These are phyloP conservation scores for Phanerodontia chrysosporium DNA, from an alignment of 768 basidiomycete species.

Conservation along the genomic window DNA sequence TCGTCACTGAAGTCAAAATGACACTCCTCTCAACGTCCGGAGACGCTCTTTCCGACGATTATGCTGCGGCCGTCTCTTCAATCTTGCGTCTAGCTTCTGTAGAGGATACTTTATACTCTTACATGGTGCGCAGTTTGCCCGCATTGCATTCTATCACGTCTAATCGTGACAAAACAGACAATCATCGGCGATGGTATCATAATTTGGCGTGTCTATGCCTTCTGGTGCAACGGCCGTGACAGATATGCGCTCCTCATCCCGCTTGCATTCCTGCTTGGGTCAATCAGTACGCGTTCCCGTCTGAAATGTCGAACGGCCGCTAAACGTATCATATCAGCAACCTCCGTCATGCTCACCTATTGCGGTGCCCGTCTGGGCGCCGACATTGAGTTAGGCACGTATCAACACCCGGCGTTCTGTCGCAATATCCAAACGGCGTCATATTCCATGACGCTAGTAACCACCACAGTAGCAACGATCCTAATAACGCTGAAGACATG, in stretches of 20 bases:
- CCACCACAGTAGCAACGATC: slow-evolving; percentile 16
- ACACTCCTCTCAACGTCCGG: slow-evolving; percentile 3
- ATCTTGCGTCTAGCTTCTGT: slow-evolving; percentile 10
- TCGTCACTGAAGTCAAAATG: slow-evolving; percentile 15
- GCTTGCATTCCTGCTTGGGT: slow-evolving; percentile 12
- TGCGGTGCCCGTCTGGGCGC: slow-evolving; percentile 15
- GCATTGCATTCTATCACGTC: neutral
- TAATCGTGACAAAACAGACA: slow-evolving; percentile 8
- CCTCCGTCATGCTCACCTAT: slow-evolving; percentile 17
- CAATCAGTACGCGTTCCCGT: slow-evolving; percentile 9
- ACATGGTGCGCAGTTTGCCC: slow-evolving; percentile 13
- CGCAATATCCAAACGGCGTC: slow-evolving; percentile 19
- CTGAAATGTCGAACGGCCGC: neutral
- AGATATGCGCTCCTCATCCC: slow-evolving; percentile 16
- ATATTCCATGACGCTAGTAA: slow-evolving; percentile 16
- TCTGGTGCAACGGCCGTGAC: slow-evolving; percentile 14
- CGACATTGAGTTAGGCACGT: slow-evolving; percentile 16
- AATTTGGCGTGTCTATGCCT: slow-evolving; percentile 19
- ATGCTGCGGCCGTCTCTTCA: neutral
- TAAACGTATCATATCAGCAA: slow-evolving; percentile 4
- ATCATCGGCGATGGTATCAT: slow-evolving; percentile 22
- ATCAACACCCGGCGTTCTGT: slow-evolving; percentile 18
- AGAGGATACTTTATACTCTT: slow-evolving; percentile 16
- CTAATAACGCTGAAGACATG: slow-evolving; percentile 20
- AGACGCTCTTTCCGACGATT: slow-evolving; percentile 7